Base-by-base conservation (phyloP, 495 filamentous ascomycete genomes). In the Rostrohypoxylon terebratum region DNA sequence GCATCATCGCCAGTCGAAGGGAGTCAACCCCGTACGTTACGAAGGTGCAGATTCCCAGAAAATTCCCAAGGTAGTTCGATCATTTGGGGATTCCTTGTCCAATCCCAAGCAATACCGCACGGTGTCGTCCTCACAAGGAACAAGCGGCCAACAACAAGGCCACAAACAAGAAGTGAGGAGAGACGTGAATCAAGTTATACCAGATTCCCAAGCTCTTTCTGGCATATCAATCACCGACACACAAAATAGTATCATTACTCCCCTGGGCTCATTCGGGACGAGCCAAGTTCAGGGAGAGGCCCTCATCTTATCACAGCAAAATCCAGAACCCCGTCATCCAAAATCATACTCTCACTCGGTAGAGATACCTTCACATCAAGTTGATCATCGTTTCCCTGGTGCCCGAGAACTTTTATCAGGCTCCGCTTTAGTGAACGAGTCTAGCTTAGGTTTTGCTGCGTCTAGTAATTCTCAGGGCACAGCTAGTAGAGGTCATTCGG, bases 311-410 rank as follows among this genome's bases (percentile, higher is more conserved):
- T 31, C 47, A 44, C 53, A 31, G 38, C 59, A 31, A 34, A 59
- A 21, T 23, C 38, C 23, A 47, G n/a, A 44, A 20, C 25, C 51
- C 14, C 66, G 47, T 9, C 48, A 13, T 36, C 9, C 42, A 10
- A 38, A 54, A 5, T 31, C 38, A 44, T 42, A 54, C 21, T 7
- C 61, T 25, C 51, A 51, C 10, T 63, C 69, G 11, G 51, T 58
- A 25, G 66, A 67, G 33, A 78, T 77, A 9, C 75, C 72, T 40
- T 77, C 75, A n/a, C 77, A 63, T 33, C 75, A 78, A 42, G 72
- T 64, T 8, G 75, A 78, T 31, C 25, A 60, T 9, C 60, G 40
- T 2, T 20, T 59, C 42, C 31, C 16, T 59, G 38, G 34, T 4
- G 21, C 4, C 36, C 21, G 13, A 10, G 47, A 9, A 14, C 59